Evolutionary conservation across 176 grass and related monocot genomes (phyloP).

Genomic region (Carex pumila): DNA sequence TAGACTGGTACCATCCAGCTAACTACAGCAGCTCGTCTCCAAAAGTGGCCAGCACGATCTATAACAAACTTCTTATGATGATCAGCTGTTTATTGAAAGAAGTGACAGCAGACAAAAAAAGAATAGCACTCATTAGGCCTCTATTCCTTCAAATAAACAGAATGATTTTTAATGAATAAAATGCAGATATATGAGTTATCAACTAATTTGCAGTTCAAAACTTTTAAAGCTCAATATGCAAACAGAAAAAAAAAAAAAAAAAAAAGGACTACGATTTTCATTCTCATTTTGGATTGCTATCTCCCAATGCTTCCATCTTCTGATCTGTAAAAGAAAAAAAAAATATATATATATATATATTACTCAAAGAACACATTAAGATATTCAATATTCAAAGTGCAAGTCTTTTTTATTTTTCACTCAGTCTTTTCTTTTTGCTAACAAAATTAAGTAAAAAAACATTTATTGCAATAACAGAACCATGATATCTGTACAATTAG

Average conservation of each 20-base stretch:
- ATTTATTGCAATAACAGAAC: neutral
- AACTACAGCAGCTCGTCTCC: conserved; percentile 53
- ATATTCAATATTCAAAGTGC: neutral
- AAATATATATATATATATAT: neutral
- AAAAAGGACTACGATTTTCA: neutral
- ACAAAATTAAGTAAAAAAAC: neutral
- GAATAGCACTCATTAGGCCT: conserved; percentile 4
- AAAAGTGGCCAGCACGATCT: conserved; percentile 35
- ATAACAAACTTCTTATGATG: conserved; percentile 29
- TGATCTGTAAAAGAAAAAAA: conserved; percentile 41
- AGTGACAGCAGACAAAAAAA: neutral
- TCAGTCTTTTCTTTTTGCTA: neutral
- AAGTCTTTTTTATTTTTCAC: neutral
- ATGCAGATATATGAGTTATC: neutral
- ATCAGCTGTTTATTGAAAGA: conserved; percentile 18
- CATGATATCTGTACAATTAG: neutral
- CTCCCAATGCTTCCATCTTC: conserved; percentile 71
- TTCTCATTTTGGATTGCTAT: conserved; percentile 32
- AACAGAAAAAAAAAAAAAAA: neutral
- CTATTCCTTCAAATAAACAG: conserved; percentile 20
- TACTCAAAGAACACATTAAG: neutral
- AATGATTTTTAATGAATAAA: neutral
- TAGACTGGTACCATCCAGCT: conserved; percentile 68
- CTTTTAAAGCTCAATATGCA: conserved; percentile 16
- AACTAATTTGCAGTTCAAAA: neutral